phyloP scores from a whole-genome alignment of 2,329 filamentous ascomycete genomes.

The Penicillium olsonii region DNA sequence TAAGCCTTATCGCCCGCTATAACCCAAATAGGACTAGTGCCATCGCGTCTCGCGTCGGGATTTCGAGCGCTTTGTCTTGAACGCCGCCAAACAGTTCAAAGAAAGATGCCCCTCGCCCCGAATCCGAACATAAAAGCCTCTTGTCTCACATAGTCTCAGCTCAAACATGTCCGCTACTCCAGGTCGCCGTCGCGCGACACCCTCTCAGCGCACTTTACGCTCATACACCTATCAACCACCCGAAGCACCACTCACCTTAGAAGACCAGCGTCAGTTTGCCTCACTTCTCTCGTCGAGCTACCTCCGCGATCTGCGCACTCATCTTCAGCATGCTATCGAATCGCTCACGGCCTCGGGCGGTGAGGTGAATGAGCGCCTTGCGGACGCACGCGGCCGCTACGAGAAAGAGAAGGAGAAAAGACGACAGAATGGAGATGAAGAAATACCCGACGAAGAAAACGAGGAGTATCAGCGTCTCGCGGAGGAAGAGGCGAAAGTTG shows the following conservation, averaged over 20 bases:
- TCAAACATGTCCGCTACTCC: conserved; percentile 18
- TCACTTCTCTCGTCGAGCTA: conserved; percentile 46
- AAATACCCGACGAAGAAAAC: conserved; percentile 24
- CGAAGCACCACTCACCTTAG: conserved; percentile 51
- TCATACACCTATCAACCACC: conserved; percentile 53
- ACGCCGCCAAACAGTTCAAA: conserved; percentile 1
- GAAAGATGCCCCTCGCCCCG: neutral
- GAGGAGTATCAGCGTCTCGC: conserved; percentile 41
- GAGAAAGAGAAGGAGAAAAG: conserved; percentile 38
- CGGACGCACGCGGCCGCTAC: conserved; percentile 40
- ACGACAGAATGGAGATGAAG: conserved; percentile 21
- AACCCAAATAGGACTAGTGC: conserved; percentile 34
- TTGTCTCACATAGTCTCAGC: neutral
- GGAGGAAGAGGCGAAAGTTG: conserved; percentile 49
- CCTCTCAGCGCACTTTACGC: conserved; percentile 11
- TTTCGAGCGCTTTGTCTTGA: conserved; percentile 16
- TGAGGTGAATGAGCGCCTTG: conserved; percentile 58
- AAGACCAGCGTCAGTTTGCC: conserved; percentile 50
- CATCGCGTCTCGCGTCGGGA: conserved; percentile 30
- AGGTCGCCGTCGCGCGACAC: conserved; percentile 11
- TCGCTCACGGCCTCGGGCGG: conserved; percentile 53
- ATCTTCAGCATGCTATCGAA: conserved; percentile 49
- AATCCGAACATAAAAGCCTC: neutral
- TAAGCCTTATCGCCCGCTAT: conserved; percentile 24
- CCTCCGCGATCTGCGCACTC: conserved; percentile 49